These are phyloP conservation scores for Penicillium robsamsonii DNA, from an alignment of 495 filamentous ascomycete species.

Conservation along the genomic window DNA sequence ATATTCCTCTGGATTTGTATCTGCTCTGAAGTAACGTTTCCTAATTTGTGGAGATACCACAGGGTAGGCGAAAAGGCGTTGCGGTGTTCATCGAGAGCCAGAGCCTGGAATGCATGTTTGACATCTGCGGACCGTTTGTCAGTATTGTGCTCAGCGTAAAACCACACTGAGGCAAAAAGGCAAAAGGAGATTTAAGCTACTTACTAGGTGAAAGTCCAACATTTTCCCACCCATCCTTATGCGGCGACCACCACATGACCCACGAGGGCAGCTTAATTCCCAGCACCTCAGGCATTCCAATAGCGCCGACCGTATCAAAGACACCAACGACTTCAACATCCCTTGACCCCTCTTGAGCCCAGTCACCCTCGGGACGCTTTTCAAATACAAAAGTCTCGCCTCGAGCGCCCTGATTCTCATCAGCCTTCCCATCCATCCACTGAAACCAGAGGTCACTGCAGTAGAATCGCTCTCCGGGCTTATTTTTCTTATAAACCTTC, in stretches of 20 bases:
- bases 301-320: conserved; percentile 57
- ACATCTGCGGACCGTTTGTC: conserved; percentile 36
- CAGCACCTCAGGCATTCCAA: conserved; percentile 26
- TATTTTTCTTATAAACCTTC: conserved; percentile 45
- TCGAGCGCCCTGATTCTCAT: conserved; percentile 24
- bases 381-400: conserved; percentile 13
- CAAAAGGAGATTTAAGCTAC: neutral
- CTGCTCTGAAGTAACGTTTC: conserved; percentile 6
- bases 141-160: neutral
- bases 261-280: conserved; percentile 19
- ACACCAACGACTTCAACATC: conserved; percentile 54
- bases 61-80: conserved; percentile 53
- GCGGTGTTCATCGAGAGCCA: conserved; percentile 57
- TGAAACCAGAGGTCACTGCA: conserved; percentile 11
- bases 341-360: conserved; percentile 19
- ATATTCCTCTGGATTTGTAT: conserved; percentile 11
- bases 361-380: conserved; percentile 12
- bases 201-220: conserved; percentile 18
- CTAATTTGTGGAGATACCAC: conserved; percentile 44
- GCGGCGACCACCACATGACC: neutral
- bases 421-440: conserved; percentile 20
- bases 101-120: conserved; percentile 58
- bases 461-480: conserved; percentile 22
- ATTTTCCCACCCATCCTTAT: neutral
- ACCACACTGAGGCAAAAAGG: neutral